phyloP scores from a whole-genome alignment of 768 basidiomycete genomes.

The Lactarius akahatsu region DNA sequence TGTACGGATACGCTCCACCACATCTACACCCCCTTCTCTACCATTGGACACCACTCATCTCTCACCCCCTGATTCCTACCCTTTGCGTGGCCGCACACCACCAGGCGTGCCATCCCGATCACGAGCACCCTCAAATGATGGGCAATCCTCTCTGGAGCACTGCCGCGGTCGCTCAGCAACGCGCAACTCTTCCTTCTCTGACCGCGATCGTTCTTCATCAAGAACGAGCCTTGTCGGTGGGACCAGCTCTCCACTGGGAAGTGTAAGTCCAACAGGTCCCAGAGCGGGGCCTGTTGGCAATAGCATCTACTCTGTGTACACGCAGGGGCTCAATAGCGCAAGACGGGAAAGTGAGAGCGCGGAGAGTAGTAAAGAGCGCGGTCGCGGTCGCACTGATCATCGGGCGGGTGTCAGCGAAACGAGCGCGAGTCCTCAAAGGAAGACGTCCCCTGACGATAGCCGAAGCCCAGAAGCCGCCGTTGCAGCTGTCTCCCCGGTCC shows the following conservation, averaged over 20 bases:
- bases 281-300: constrained; percentile 29
- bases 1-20: constrained; percentile 19
- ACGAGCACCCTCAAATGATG: constrained; percentile 32
- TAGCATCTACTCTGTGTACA: constrained; percentile 25
- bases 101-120: constrained; percentile 28
- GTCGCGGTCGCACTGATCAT: constrained; percentile 22
- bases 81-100: constrained; percentile 29
- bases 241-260: constrained; percentile 38
- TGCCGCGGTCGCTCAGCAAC: constrained; percentile 56
- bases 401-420: constrained; percentile 24
- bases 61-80: constrained; percentile 31
- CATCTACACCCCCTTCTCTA: constrained; percentile 25
- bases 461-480: constrained; percentile 5
- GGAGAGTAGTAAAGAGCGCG: constrained; percentile 27
- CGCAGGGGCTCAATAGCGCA: constrained; percentile 24
- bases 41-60: constrained; percentile 29
- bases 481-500: neutral
- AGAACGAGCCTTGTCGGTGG: constrained; percentile 34
- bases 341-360: constrained; percentile 14
- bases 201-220: constrained; percentile 48
- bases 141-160: constrained; percentile 28
- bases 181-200: constrained; percentile 53
- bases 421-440: constrained; percentile 23
- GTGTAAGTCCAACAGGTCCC: constrained; percentile 38
- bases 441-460: neutral